Percentiles rank a stretch among this genome's conserved stretches.
phyloP scores from a whole-genome alignment of 2,329 filamentous ascomycete genomes.

The Cladosporium austrohemisphaericum region DNA sequence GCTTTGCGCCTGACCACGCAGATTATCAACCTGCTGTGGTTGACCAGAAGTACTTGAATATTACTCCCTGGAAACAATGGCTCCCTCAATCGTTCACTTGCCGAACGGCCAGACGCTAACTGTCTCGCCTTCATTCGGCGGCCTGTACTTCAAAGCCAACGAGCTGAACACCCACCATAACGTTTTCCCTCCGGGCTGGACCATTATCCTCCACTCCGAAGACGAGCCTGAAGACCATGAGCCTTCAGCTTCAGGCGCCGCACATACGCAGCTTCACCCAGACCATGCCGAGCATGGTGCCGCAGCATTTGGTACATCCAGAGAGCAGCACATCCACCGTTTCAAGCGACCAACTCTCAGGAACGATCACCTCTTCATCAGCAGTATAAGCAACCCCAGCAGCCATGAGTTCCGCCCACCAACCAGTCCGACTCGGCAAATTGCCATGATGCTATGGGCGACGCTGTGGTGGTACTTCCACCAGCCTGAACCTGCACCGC shows the following conservation, averaged over 20 bases:
- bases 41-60: no score
- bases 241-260: constrained; percentile 5
- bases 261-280: constrained; percentile 15
- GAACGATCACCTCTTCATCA: constrained; percentile 83
- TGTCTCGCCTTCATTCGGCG: constrained; percentile 84
- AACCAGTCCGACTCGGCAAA: constrained; percentile 77
- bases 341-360: constrained; percentile 72
- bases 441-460: constrained; percentile 95
- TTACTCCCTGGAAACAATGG: constrained; percentile 7
- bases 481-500: constrained; percentile 67
- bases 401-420: constrained; percentile 75
- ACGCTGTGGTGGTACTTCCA: constrained; percentile 98
- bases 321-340: constrained; percentile 52
- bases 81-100: constrained; percentile 56
- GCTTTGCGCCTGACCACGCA: no score
- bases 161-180: constrained; percentile 66
- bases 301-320: constrained; percentile 16
- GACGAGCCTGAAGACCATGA: constrained; percentile 36
- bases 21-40: no score
- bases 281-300: constrained; percentile 27
- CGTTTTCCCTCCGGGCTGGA: constrained; percentile 83
- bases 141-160: constrained; percentile 81
- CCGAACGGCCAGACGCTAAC: constrained; percentile 84
- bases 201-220: constrained; percentile 75
- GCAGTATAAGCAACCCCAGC: constrained; percentile 81